Conservation (phyloP, 2,329 filamentous ascomycete species). For the Xylariaceae sp. region DNA sequence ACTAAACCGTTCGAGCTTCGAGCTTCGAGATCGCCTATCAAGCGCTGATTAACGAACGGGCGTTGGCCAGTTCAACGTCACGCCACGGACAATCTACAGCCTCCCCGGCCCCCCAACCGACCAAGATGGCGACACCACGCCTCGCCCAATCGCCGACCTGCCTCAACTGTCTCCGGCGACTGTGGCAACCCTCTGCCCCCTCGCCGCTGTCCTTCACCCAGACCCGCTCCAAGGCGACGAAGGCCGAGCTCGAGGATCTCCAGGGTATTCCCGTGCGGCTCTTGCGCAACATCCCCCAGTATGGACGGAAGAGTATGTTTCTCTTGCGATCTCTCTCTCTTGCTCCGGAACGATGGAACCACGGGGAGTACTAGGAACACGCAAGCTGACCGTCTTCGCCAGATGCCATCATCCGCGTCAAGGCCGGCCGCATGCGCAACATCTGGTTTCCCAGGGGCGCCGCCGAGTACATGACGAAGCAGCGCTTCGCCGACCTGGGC, state of each 20-base stretch:
- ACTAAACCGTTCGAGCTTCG: not conserved
- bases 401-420: constrained; percentile 35
- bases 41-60: not conserved
- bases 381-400: constrained; percentile 1
- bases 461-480: constrained; percentile 34
- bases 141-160: constrained; percentile 30
- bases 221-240: constrained; percentile 36
- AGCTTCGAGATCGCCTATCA: constrained; percentile 7
- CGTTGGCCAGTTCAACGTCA: not conserved
- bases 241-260: constrained; percentile 34
- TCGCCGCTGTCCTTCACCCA: constrained; percentile 29
- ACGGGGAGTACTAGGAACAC: not conserved
- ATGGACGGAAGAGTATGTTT: constrained; percentile 36
- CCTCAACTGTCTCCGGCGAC: constrained; percentile 31
- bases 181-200: constrained; percentile 23
- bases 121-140: constrained; percentile 23
- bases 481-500: constrained; percentile 31
- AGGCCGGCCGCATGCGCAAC: constrained; percentile 34
- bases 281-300: constrained; percentile 37
- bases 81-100: not conserved
- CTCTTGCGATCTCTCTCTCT: not conserved
- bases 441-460: constrained; percentile 31
- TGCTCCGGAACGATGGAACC: not conserved
- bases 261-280: constrained; percentile 42
- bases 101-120: not conserved